Evolutionary conservation across 306 rosid genomes (phyloP).

Genomic region (Oxytropis ochrocephala): DNA sequence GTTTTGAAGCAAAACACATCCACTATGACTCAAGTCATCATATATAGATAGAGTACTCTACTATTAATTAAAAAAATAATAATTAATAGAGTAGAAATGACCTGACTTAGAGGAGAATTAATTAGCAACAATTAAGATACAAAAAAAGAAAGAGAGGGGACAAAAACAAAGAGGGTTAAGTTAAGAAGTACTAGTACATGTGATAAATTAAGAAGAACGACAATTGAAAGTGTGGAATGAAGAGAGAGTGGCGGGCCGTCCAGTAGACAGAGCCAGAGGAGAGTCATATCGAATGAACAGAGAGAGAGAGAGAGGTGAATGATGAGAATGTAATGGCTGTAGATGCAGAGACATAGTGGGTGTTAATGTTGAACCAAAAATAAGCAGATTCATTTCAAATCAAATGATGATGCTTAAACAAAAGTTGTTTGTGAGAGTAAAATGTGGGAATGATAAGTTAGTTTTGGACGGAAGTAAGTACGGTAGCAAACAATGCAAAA

Average conservation of each 20-base stretch:
- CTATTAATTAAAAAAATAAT: too few species aligned
- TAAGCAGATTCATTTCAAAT: constrained; percentile 1
- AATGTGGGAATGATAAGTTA: too few species aligned
- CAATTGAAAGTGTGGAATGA: constrained; percentile 22
- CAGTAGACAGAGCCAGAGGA: background rate
- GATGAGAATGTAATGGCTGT: constrained; percentile 25
- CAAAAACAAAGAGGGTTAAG: background rate
- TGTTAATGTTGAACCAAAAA: constrained; percentile 27
- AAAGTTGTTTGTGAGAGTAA: background rate
- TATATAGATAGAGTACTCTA: too few species aligned
- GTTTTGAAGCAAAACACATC: too few species aligned
- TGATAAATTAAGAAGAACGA: constrained; percentile 11
- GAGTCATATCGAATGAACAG: constrained; percentile 24
- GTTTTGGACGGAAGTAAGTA: too few species aligned
- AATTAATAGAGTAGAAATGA: too few species aligned
- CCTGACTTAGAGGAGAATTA: too few species aligned
- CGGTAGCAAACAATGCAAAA: too few species aligned
- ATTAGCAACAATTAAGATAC: too few species aligned
- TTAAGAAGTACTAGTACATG: too few species aligned
- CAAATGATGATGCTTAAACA: constrained; percentile 11
- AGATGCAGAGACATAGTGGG: constrained; percentile 30
- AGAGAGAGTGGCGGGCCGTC: background rate
- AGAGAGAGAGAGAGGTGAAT: background rate
- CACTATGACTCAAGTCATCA: too few species aligned
- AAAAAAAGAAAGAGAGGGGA: background rate